Base-by-base conservation (phyloP, 164 flowering plant species). In the Liquidambar formosana region DNA sequence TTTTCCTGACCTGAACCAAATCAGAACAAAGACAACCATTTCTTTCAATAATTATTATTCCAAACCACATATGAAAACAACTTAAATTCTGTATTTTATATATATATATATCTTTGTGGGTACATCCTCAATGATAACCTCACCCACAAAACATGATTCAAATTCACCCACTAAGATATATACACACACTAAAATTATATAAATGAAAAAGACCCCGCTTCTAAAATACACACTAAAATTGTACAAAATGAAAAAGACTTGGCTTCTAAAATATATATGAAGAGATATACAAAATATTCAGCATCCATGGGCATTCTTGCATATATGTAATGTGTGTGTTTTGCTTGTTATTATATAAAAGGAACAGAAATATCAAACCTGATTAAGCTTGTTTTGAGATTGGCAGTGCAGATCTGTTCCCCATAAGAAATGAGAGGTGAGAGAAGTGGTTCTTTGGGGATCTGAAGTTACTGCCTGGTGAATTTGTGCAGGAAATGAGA, bases 1-100 rank as follows among this genome's bases (percentile, higher is more conserved):
- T 84, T 73, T 77, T 91, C 81, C 70, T 88, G 11, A 69, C 83
- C 93, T 88, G 85, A 61, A 57, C 25, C 21, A 23, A 38, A 75
- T 48, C 71, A 73, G n/a, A 71, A 75, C 59, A 74, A 80, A 78
- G 71, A 64, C 33, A 70, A 59, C 70, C 75, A 66, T 76, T 67
- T 67, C 71, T 72, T 57, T 76, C 69, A 70, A 28, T n/a, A 12
- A 60, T 65, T 62, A 66, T 64, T 19, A 66, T 51, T 25, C 48
- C 23, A 64, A 62, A 51, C 46, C 8, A 5, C 71, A 63, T 10
- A 57, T 27, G 26, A 59, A 9, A 47, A 22, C 9, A 3, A 25
- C 27, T 25, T 26, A 67, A 59, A 52, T n/a, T n/a, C n/a, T n/a
- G n/a, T n/a, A n/a, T n/a, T n/a, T n/a, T 38, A 61, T 21, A 61